A percentile compares a stretch with the other conserved stretches of the same genome.
phyloP scores from a whole-genome alignment of 495 filamentous ascomycete species.

The Penicillium nucicola region DNA sequence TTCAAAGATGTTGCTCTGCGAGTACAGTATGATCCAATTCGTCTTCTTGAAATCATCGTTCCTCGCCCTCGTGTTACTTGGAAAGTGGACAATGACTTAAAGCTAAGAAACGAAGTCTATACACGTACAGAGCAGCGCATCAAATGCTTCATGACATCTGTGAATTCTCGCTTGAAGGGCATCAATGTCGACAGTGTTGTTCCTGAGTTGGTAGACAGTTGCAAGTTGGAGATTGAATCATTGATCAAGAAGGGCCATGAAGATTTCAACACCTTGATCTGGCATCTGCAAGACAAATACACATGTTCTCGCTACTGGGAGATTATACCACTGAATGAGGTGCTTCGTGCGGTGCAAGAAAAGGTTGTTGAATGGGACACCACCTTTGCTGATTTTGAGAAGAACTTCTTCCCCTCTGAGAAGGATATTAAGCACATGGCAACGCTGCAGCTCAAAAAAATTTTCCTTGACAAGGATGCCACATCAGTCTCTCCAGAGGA shows the following conservation, averaged over 20 bases:
- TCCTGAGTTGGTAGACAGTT: slow-evolving; percentile 78
- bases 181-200: slow-evolving; percentile 88
- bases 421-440: slow-evolving; percentile 94
- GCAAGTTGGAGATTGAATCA: slow-evolving; percentile 73
- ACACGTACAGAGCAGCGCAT: slow-evolving; percentile 73
- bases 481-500: slow-evolving; percentile 61
- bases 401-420: slow-evolving; percentile 91
- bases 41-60: slow-evolving; percentile 93
- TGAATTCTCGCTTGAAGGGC: slow-evolving; percentile 74
- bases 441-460: slow-evolving; percentile 86
- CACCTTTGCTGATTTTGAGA: slow-evolving; percentile 84
- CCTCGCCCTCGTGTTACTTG: slow-evolving; percentile 87
- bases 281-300: slow-evolving; percentile 83
- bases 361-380: slow-evolving; percentile 93
- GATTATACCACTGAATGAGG: slow-evolving; percentile 85
- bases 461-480: slow-evolving; percentile 85
- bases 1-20: slow-evolving; percentile 79
- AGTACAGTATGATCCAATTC: slow-evolving; percentile 88
- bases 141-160: slow-evolving; percentile 80
- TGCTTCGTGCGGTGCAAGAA: slow-evolving; percentile 84
- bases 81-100: slow-evolving; percentile 93
- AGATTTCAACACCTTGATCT: slow-evolving; percentile 68
- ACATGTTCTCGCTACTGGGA: slow-evolving; percentile 94
- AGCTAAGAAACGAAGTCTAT: slow-evolving; percentile 89
- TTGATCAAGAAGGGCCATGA: slow-evolving; percentile 73